Conservation (phyloP, 768 basidiomycete genomes). For the Pleurotus platypus region DNA sequence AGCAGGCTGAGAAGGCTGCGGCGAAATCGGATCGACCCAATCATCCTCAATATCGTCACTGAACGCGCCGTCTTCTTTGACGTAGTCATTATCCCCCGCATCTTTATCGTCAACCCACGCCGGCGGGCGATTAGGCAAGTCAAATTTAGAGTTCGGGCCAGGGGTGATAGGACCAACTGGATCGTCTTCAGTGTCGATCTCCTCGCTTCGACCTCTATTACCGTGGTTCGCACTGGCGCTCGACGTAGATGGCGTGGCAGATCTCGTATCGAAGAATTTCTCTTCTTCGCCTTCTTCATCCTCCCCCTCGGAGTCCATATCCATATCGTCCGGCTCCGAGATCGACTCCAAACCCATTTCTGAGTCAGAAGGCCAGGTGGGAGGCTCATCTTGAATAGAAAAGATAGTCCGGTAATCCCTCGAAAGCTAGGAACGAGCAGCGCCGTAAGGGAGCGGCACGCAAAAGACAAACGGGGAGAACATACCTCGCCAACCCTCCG, state of each 20-base stretch:
- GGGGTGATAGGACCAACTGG: slow-evolving; percentile 69
- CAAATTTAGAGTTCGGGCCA: slow-evolving; percentile 44
- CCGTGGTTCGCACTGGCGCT: slow-evolving; percentile 25
- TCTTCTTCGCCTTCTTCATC: slow-evolving; percentile 39
- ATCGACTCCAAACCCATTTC: slow-evolving; percentile 83
- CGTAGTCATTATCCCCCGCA: slow-evolving; percentile 23
- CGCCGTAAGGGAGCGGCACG: slow-evolving; percentile 7
- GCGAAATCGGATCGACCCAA: slow-evolving; percentile 67
- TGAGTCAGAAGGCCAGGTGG: slow-evolving; percentile 73
- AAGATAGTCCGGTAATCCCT: slow-evolving; percentile 59
- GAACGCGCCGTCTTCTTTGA: slow-evolving; percentile 25
- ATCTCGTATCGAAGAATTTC: slow-evolving; percentile 52
- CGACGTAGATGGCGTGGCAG: slow-evolving; percentile 35
- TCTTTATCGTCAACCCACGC: slow-evolving; percentile 18
- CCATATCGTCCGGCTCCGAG: slow-evolving; percentile 72
- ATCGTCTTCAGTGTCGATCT: slow-evolving; percentile 71
- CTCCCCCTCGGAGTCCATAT: slow-evolving; percentile 34
- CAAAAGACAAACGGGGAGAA: slow-evolving; percentile 11
- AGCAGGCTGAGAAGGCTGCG: slow-evolving; percentile 17
- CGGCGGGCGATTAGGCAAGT: slow-evolving; percentile 23
- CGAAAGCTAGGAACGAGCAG: slow-evolving; percentile 37
- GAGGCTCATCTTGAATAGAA: slow-evolving; percentile 84
- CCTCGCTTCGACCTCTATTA: slow-evolving; percentile 42
- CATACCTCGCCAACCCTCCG: slow-evolving; percentile 69
- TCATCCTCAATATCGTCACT: slow-evolving; percentile 47